Evolutionary conservation across 1,284 basidiomycete genomes (phyloP).

Genomic region (Pseudozyma flocculosa): DNA sequence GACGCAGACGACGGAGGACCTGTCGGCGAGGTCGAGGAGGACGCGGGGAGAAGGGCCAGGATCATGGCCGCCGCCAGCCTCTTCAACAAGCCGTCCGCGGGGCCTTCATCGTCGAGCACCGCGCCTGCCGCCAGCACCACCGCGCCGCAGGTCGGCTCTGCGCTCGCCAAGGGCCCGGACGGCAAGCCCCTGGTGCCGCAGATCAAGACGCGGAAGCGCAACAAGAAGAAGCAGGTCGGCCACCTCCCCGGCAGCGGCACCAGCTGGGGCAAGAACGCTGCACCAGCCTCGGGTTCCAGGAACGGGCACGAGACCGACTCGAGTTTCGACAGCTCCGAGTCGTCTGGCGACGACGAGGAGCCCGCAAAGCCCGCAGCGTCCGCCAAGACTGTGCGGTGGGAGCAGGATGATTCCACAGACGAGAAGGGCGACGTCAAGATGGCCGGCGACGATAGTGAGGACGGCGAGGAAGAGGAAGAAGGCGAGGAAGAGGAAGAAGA

Average conservation of each 20-base stretch:
- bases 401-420: constrained; percentile 18
- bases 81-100: constrained; percentile 20
- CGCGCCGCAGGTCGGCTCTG: constrained; percentile 47
- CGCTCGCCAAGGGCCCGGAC: constrained; percentile 45
- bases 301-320: constrained; percentile 27
- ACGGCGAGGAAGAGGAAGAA: constrained; percentile 1
- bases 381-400: constrained; percentile 22
- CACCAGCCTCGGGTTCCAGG: constrained; percentile 8
- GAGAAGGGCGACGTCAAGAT: constrained; percentile 6
- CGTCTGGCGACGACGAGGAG: constrained; percentile 16
- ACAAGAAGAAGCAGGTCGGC: constrained; percentile 19
- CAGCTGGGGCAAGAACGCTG: constrained; percentile 8
- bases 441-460: background rate
- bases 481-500: constrained; percentile 3
- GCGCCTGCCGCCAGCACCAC: no score
- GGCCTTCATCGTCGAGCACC: constrained; percentile 3
- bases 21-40: constrained; percentile 30
- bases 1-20: constrained; percentile 23
- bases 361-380: background rate
- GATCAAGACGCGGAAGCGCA: constrained; percentile 38
- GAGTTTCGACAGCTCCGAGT: constrained; percentile 49
- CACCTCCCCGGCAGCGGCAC: constrained; percentile 11
- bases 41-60: constrained; percentile 27
- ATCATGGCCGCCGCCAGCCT: constrained; percentile 34
- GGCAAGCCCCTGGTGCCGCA: constrained; percentile 37